phyloP scores from a whole-genome alignment of 2,329 filamentous ascomycete species.

The Fusarium coffeatum region DNA sequence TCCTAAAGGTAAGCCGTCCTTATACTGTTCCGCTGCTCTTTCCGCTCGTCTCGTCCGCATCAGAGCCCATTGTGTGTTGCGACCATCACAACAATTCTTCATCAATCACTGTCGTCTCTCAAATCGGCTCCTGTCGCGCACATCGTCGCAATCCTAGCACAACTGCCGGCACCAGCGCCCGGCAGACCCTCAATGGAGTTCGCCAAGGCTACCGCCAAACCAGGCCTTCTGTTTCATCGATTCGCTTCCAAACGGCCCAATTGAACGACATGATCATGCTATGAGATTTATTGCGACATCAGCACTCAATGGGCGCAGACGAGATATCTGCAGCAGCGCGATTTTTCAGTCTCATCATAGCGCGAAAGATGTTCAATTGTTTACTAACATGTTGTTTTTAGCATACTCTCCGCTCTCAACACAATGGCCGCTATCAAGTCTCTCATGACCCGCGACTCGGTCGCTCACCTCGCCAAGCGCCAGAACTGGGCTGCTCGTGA shows the following conservation, averaged over 20 bases:
- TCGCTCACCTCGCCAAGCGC: constrained; percentile 55
- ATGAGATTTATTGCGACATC: constrained; percentile 23
- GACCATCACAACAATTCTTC: constrained; percentile 25
- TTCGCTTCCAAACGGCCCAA: constrained; percentile 18
- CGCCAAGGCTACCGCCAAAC: constrained; percentile 22
- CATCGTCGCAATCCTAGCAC: constrained; percentile 24
- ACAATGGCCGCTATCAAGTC: constrained; percentile 58
- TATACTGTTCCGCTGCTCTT: constrained; percentile 9
- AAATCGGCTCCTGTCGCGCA: constrained; percentile 21
- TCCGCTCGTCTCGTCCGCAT: constrained; percentile 10
- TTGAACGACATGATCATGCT: constrained; percentile 15
- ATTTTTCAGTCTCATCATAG: neutral
- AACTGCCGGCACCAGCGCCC: constrained; percentile 13
- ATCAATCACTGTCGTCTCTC: constrained; percentile 17
- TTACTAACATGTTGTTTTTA: constrained; percentile 27
- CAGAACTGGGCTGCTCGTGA: constrained; percentile 55
- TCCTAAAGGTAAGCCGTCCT: constrained; percentile 43
- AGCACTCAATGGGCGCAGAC: constrained; percentile 20
- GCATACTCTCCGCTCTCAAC: constrained; percentile 47
- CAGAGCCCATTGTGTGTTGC: constrained; percentile 10
- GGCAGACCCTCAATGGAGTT: constrained; percentile 22
- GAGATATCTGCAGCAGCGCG: neutral
- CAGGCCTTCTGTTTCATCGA: neutral
- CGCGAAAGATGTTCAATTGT: neutral
- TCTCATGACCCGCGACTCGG: constrained; percentile 53